Base-by-base conservation (phyloP, 345 rosid genomes). In the Diplotaxis tenuifolia region DNA sequence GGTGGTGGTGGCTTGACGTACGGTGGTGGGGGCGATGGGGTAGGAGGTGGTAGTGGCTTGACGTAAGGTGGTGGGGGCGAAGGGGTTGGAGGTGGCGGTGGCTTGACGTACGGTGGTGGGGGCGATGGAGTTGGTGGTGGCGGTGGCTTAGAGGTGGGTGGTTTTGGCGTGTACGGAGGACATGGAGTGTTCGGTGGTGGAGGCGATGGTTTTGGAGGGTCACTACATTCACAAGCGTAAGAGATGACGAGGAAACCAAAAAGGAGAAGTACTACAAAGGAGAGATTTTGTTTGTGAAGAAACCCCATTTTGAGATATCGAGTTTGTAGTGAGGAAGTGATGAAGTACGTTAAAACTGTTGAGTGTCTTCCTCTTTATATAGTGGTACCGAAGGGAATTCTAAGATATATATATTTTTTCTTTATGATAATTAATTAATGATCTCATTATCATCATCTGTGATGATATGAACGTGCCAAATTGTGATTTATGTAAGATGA, bases 91-190 rank as follows among this genome's bases (percentile, higher is more conserved):
- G 45, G 29, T 16, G 11, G 16, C 5, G 86, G 89, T 7, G 89
- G 83, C 28, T 75, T 80, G 3, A 74, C 71, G 9, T n/a, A n/a
- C n/a, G n/a, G n/a, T n/a, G 32, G 3, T 19, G 86, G 89, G 0
- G 76, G 82, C 18, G 28, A 25, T 5, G 28, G 28, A n/a, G n/a
- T 70, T 74, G 28, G 88, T 5, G 28, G 28, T 25, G 28, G 28
- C 0, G 28, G 84, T 28, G 70, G 73, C 16, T 83, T 81, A 0
- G 69, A 50, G 27, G 28, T 25, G 28, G 85, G 82, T 23, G 57
- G 83, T 52, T 64, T 73, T 8, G 90, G 89, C 28, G 28, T 25
- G 3, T 25, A 25, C 4, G 28, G 0, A 88, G 83, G 5, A 50
- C 9, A 1, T 25, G 85, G 81, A n/a, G n/a, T 64, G 71, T 70